Evolutionary conservation across 805 yeast genomes (phyloP).

Genomic region (Candida hungchunana): DNA sequence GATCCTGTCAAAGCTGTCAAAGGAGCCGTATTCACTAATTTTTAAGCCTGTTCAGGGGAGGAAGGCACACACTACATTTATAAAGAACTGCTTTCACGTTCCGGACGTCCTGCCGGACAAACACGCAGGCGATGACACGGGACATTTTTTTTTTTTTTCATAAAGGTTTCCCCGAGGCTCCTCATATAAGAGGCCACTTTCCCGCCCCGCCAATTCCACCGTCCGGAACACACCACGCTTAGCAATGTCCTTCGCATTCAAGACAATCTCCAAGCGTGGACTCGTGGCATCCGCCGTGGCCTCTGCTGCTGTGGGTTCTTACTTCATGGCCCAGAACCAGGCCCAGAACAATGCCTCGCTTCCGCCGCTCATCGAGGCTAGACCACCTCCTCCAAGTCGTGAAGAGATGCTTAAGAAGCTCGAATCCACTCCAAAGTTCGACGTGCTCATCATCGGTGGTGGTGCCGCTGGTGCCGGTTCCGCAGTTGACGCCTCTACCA

Average conservation of each 20-base stretch:
- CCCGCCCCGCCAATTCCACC: neutral
- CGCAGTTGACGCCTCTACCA: conserved; percentile 84
- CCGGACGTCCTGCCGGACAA: conserved; percentile 1
- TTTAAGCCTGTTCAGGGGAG: no score
- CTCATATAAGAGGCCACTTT: conserved; percentile 1
- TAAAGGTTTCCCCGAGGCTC: neutral
- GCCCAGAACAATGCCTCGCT: conserved; percentile 20
- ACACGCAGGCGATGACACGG: neutral
- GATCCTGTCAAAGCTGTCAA: no score
- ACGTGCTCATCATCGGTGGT: conserved; percentile 87
- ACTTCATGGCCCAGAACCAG: conserved; percentile 9
- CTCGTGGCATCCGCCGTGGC: conserved; percentile 23
- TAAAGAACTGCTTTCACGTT: no score
- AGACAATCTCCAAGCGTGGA: conserved; percentile 24
- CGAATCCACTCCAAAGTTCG: conserved; percentile 52
- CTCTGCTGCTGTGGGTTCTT: conserved; percentile 20
- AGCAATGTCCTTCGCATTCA: conserved; percentile 25
- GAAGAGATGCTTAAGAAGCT: conserved; percentile 46
- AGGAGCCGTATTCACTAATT: no score
- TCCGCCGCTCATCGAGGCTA: conserved; percentile 38
- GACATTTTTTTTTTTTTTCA: conserved; percentile 2
- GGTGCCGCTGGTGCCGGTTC: conserved; percentile 96
- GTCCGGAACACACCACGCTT: neutral
- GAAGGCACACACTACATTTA: no score
- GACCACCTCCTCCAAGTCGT: conserved; percentile 54